Evolutionary conservation across 148 eudicot species (phyloP), one percentile per base, ranked within the genome.

Genomic region (Dianthus caryophyllus): DNA sequence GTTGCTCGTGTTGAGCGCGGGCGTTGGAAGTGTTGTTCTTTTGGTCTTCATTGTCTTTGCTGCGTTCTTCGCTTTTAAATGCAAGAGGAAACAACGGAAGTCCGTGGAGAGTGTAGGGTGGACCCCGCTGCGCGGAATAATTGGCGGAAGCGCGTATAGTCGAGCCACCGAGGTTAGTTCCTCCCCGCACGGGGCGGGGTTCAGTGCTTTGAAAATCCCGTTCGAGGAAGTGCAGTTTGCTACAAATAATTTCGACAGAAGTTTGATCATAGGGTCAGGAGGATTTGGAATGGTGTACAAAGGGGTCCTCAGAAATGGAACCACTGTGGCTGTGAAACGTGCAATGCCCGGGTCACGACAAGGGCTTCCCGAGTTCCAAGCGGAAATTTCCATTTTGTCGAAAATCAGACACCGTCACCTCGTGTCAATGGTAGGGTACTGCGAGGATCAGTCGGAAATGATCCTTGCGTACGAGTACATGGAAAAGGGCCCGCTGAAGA

Each of bases 391-490:
- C 0, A 70, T 90, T 69, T 66, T 93, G 57, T 90, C 97, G 7
- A 84, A 86, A 73, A 93, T 93, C 38, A 77, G 89, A 41, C 98
- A 93, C 69, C 88, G 81, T 43, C 98, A 93, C 50, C 95, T 93
- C 20, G 98, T 93, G 69, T 82, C 98, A 17, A 84, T 93, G 39
- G 96, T 93, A 26, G 98, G 97, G 39, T 90, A 84, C 59, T 93
- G 98, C 49, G 98, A 90, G 75, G 98, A 93, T 65, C 92, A 90
- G 73, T 78, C 95, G 0, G 98, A 93, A 63, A 93, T 93, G 98
- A 90, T 93, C 70, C 96, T 93, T 50, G 98, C 87, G 17, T 93
- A 93, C 26, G 98, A 93, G 52, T 93, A 86, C 61, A 70, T 93
- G 78, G 97, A 87, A 41, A 87, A 86, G 49, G 98, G 98, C 24